Conservation (phyloP, 768 basidiomycete genomes). For the Zangia roseola region DNA sequence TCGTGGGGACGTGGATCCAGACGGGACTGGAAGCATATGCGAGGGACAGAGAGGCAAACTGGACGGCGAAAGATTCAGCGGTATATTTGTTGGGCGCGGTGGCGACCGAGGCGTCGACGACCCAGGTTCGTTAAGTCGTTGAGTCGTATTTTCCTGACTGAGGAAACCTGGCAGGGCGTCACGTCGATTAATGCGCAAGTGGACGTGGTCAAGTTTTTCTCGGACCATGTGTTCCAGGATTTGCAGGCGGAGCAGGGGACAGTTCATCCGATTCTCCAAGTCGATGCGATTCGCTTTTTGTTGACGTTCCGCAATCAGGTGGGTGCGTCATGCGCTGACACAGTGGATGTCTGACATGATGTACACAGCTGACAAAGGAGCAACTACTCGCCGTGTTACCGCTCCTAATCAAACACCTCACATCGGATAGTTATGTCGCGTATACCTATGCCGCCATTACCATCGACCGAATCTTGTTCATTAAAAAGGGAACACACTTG, state of each 20-base stretch:
- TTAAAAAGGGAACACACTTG: slow-evolving; percentile 73
- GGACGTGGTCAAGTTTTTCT: slow-evolving; percentile 95
- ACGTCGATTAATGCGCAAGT: slow-evolving; percentile 90
- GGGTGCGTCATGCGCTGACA: slow-evolving; percentile 11
- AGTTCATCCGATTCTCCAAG: slow-evolving; percentile 89
- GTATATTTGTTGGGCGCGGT: slow-evolving; percentile 93
- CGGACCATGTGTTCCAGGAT: slow-evolving; percentile 86
- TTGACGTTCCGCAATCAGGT: slow-evolving; percentile 97
- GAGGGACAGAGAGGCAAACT: slow-evolving; percentile 57
- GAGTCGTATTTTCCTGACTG: slow-evolving; percentile 4
- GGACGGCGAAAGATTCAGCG: slow-evolving; percentile 93
- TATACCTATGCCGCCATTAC: slow-evolving; percentile 97
- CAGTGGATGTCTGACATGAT: background rate
- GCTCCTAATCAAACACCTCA: slow-evolving; percentile 77
- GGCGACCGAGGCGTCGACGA: slow-evolving; percentile 85
- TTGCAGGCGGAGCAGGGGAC: slow-evolving; percentile 64
- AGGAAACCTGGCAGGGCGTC: slow-evolving; percentile 69
- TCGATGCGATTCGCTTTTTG: slow-evolving; percentile 94
- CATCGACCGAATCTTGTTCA: slow-evolving; percentile 93
- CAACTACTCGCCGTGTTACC: slow-evolving; percentile 92
- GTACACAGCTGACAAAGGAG: slow-evolving; percentile 77
- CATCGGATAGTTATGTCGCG: slow-evolving; percentile 83
- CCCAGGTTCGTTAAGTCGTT: slow-evolving; percentile 52
- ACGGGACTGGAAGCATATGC: slow-evolving; percentile 70
- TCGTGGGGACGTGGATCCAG: slow-evolving; percentile 83